Percentiles rank a stretch among this genome's conserved stretches.
Evolutionary conservation across 768 basidiomycete species (phyloP).

Genomic region (Mycena latifolia): DNA sequence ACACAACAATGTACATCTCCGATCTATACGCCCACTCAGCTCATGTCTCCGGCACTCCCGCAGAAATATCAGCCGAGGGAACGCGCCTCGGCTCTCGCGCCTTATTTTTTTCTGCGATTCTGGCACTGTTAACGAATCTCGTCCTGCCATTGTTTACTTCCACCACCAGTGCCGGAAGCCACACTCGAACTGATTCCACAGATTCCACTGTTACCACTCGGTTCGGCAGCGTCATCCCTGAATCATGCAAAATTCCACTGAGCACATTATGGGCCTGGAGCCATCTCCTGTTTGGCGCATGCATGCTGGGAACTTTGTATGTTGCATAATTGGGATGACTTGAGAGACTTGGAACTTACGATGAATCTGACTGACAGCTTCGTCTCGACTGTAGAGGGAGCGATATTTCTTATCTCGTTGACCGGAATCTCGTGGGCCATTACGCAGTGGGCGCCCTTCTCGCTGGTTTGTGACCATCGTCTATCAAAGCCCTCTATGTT

Average conservation of each 20-base stretch:
- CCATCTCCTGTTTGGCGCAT: conserved; percentile 77
- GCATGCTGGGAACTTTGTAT: conserved; percentile 89
- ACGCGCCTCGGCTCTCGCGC: conserved; percentile 89
- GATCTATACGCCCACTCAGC: conserved; percentile 78
- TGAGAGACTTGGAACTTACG: background rate
- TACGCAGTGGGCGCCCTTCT: conserved; percentile 93
- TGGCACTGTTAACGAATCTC: conserved; percentile 77
- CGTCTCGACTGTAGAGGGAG: conserved; percentile 73
- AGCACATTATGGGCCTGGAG: conserved; percentile 83
- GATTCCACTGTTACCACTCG: background rate
- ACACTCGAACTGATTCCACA: conserved; percentile 4
- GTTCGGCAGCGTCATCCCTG: conserved; percentile 48
- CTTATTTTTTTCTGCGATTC: conserved; percentile 80
- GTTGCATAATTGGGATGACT: conserved; percentile 43
- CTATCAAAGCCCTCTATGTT: background rate
- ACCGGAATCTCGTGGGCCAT: conserved; percentile 94
- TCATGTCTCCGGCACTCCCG: conserved; percentile 43
- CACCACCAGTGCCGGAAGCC: conserved; percentile 38
- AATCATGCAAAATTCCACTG: conserved; percentile 64
- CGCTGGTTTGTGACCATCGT: conserved; percentile 66
- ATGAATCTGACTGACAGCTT: conserved; percentile 59
- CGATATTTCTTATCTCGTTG: conserved; percentile 80
- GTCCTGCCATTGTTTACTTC: conserved; percentile 75
- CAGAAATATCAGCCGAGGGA: conserved; percentile 61
- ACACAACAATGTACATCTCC: conserved; percentile 88